These are phyloP conservation scores for Leccinum subtestaceum DNA, from an alignment of 768 basidiomycete genomes.

Conservation along the genomic window DNA sequence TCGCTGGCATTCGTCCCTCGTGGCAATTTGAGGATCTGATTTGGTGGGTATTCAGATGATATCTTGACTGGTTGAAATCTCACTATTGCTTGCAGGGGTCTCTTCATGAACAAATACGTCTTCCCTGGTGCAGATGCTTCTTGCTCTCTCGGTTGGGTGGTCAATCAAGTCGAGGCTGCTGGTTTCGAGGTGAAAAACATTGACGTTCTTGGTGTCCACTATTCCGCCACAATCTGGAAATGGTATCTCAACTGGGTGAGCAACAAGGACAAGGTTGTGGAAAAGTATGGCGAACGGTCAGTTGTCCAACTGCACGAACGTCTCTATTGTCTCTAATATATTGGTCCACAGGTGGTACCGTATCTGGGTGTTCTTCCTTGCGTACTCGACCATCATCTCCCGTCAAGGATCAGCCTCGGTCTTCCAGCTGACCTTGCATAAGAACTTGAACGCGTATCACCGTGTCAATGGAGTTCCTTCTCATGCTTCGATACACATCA, in stretches of 20 bases:
- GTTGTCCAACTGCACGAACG: conserved; percentile 1
- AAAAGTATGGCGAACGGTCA: conserved; percentile 80
- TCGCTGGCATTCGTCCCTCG: conserved; percentile 91
- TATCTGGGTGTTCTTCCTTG: conserved; percentile 97
- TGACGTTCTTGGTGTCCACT: conserved; percentile 97
- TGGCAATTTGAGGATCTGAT: conserved; percentile 99
- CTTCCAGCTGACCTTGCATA: conserved; percentile 97
- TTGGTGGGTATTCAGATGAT: conserved; percentile 51
- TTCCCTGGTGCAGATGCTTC: conserved; percentile 99
- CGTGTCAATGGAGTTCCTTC: conserved; percentile 81
- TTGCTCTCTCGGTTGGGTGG: conserved; percentile 93
- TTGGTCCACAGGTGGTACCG: conserved; percentile 67
- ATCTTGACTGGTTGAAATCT: background rate
- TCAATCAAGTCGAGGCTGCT: conserved; percentile 80
- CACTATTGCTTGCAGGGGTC: conserved; percentile 55
- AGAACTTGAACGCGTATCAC: conserved; percentile 95
- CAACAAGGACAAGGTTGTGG: conserved; percentile 88
- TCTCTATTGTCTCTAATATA: background rate
- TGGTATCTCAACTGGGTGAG: conserved; percentile 98
- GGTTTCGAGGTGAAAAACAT: conserved; percentile 97
- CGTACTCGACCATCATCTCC: conserved; percentile 81
- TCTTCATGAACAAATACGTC: conserved; percentile 98
- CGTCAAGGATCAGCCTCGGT: conserved; percentile 89
- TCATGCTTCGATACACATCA: conserved; percentile 78
- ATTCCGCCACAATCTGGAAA: conserved; percentile 82